Evolutionary conservation across 2,329 filamentous ascomycete species (phyloP).

Genomic region (Talaromyces sp.): DNA sequence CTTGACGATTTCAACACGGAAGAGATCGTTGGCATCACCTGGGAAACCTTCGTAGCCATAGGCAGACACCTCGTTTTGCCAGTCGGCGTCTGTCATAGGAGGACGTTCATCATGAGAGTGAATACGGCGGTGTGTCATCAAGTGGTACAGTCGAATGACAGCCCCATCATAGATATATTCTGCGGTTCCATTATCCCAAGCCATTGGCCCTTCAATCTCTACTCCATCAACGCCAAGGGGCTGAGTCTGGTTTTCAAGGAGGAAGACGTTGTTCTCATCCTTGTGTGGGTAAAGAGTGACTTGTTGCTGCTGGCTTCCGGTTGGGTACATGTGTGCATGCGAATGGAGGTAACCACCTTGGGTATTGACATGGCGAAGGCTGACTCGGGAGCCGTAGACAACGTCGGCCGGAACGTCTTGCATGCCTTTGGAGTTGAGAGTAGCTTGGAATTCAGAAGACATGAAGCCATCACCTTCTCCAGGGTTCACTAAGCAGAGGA

Average conservation of each 20-base stretch:
- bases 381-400: slow-evolving; percentile 79
- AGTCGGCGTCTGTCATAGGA: slow-evolving; percentile 80
- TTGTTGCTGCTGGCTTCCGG: slow-evolving; percentile 96
- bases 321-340: slow-evolving; percentile 95
- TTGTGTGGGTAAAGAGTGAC: slow-evolving; percentile 98
- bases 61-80: slow-evolving; percentile 94
- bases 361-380: slow-evolving; percentile 89
- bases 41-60: slow-evolving; percentile 97
- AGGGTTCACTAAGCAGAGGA: slow-evolving; percentile 86
- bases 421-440: slow-evolving; percentile 95
- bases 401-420: slow-evolving; percentile 91
- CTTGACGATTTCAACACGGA: slow-evolving; percentile 92
- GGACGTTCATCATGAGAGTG: slow-evolving; percentile 91
- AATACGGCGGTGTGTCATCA: slow-evolving; percentile 77
- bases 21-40: slow-evolving; percentile 93
- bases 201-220: slow-evolving; percentile 73
- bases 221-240: slow-evolving; percentile 69
- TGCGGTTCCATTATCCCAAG: slow-evolving; percentile 74
- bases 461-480: slow-evolving; percentile 98
- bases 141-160: slow-evolving; percentile 78
- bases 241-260: slow-evolving; percentile 94
- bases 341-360: slow-evolving; percentile 98
- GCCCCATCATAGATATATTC: slow-evolving; percentile 74
- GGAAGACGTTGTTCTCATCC: slow-evolving; percentile 95
- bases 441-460: slow-evolving; percentile 98